Base-by-base conservation (phyloP, 2,329 filamentous ascomycete genomes). In the Colletotrichum limetticola region DNA sequence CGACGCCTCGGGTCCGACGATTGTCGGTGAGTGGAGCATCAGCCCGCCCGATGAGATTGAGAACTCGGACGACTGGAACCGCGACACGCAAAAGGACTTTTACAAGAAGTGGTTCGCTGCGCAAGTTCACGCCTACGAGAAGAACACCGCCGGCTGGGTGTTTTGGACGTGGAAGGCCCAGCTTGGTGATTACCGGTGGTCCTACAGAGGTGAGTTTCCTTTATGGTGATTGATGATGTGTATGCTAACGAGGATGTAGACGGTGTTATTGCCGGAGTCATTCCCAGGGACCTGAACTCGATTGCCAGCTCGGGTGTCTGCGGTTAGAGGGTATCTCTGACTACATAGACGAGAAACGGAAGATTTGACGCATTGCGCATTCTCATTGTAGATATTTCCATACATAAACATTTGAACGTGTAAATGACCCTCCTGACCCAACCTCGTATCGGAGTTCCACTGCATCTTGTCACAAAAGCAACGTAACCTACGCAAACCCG, bases 131-230 rank as follows among this genome's bases (percentile, higher is more conserved):
- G 80, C 85, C 0, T 91, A 90, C 76, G 90, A 92, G 80, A 84
- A 83, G 68, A 80, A 83, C 19, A 74, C 81, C 2, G 81, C 83
- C 8, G 89, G 89, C 0, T 91, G 88, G 89, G 78, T 89, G 3
- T 91, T 90, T 76, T 92, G 90, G 90, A 85, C 85, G 0, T 91
- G 89, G 90, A 91, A 91, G 80, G 78, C 79, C 19, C 78, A 80
- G 68, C 67, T 80, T 16, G 77, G 78, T 8, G 78, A 80, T 65
- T 79, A 78, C 24, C 72, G 77, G n/a, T 80, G 79, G 79, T 79
- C 78, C 8, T 80, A 80, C 61, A 71, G 68, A 71, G 74, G 74
- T 68, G 49, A 26, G 74, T 59, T 5, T 2, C 28, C 19, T 19
- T 12, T 1, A 56, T 1, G 11, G 46, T 7, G 24, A 8, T n/a